Conservation (phyloP, 768 basidiomycete genomes). For the Russula olivacea region DNA sequence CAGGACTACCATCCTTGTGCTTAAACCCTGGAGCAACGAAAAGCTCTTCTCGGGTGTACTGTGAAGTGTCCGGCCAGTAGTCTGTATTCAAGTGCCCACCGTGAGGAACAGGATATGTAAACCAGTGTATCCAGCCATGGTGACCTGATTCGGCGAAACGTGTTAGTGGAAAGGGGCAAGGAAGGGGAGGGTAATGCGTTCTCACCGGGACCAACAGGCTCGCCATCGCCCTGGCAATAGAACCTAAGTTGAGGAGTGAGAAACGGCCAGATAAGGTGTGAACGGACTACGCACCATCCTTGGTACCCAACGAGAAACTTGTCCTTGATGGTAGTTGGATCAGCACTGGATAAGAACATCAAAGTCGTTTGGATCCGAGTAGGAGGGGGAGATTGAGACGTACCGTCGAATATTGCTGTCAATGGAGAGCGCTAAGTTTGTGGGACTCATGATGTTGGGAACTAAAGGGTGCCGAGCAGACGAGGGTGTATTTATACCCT, state of each 20-base stretch:
- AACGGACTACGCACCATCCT: slow-evolving; percentile 53
- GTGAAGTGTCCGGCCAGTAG: slow-evolving; percentile 73
- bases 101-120: slow-evolving; percentile 56
- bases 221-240: slow-evolving; percentile 62
- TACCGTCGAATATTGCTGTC: slow-evolving; percentile 23
- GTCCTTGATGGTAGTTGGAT: slow-evolving; percentile 73
- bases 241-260: slow-evolving; percentile 44
- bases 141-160: slow-evolving; percentile 40
- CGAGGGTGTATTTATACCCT: background rate
- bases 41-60: slow-evolving; percentile 64
- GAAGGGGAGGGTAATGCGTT: background rate
- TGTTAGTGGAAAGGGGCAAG: background rate
- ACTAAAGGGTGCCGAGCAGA: background rate
- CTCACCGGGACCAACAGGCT: slow-evolving; percentile 56
- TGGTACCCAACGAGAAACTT: slow-evolving; percentile 85
- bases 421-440: slow-evolving; percentile 16
- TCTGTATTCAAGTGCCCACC: slow-evolving; percentile 72
- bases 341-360: slow-evolving; percentile 41
- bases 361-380: background rate
- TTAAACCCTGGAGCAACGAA: slow-evolving; percentile 64
- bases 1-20: slow-evolving; percentile 49
- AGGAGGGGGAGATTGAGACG: background rate
- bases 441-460: background rate
- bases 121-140: slow-evolving; percentile 87
- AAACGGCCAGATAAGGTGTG: background rate